phyloP scores from a whole-genome alignment of 2,329 filamentous ascomycete species.

The Xylaria sp. region DNA sequence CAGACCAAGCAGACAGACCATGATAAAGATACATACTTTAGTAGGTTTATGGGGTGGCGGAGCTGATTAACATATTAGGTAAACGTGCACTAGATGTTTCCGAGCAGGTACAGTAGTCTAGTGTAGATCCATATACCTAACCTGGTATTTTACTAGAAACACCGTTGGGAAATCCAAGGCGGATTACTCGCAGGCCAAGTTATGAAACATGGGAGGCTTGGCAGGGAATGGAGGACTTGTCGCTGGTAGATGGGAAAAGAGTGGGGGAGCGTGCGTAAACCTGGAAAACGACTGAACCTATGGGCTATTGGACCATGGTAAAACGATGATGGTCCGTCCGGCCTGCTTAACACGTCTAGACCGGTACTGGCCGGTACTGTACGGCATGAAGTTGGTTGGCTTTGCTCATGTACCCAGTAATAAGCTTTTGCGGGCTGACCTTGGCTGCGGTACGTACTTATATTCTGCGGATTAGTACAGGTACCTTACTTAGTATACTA shows the following conservation, averaged over 20 bases:
- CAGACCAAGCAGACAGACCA: not conserved
- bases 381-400: constrained; percentile 3
- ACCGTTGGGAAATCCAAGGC: not conserved
- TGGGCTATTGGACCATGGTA: not conserved
- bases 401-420: not conserved
- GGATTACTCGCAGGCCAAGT: not conserved
- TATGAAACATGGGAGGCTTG: constrained; percentile 17
- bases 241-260: constrained; percentile 9
- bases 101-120: too few species aligned
- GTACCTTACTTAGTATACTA: too few species aligned
- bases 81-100: not conserved
- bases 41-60: not conserved
- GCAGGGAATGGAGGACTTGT: not conserved
- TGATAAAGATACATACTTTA: not conserved
- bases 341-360: constrained; percentile 5
- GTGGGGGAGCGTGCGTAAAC: constrained; percentile 19
- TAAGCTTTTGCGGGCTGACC: constrained; percentile 17
- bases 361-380: not conserved
- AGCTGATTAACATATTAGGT: not conserved
- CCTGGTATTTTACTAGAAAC: not conserved
- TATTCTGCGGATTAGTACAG: too few species aligned
- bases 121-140: not conserved
- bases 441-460: not conserved
- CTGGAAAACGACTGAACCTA: constrained; percentile 7
- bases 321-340: not conserved